A percentile compares a stretch with the other conserved stretches of the same genome.
Conservation (phyloP, 2,329 filamentous ascomycete species). For the Saccharata proteae region DNA sequence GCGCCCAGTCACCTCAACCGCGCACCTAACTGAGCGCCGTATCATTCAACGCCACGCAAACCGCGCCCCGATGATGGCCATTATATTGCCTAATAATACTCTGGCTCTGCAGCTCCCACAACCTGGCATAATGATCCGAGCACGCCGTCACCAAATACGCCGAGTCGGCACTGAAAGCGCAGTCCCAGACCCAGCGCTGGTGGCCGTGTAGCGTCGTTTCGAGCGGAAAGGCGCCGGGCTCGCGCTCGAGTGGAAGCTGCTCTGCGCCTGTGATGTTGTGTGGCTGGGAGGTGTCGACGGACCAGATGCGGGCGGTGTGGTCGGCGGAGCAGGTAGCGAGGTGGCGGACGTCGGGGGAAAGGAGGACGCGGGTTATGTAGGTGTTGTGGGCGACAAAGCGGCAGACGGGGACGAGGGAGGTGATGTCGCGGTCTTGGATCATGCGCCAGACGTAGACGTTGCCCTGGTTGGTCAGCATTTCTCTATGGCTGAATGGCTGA, state of each 20-base stretch:
- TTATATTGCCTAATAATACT: constrained; percentile 92
- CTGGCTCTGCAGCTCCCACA: constrained; percentile 82
- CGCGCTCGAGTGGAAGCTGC: constrained; percentile 22
- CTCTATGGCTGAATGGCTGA: too few relatives aligned
- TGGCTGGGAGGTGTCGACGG: constrained; percentile 48
- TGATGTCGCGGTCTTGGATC: constrained; percentile 69
- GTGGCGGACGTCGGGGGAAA: constrained; percentile 88
- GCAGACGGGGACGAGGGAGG: constrained; percentile 73
- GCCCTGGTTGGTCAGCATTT: constrained; percentile 44
- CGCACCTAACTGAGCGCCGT: too few relatives aligned
- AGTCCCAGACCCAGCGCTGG: constrained; percentile 97
- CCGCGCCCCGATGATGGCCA: constrained; percentile 80
- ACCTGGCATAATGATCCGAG: constrained; percentile 80
- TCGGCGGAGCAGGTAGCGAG: constrained; percentile 89
- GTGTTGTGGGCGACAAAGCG: constrained; percentile 85
- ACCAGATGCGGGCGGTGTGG: constrained; percentile 94
- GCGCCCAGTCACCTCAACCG: too few relatives aligned
- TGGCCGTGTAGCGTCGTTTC: constrained; percentile 82
- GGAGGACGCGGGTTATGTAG: constrained; percentile 82
- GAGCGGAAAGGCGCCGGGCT: constrained; percentile 55
- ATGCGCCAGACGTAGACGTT: constrained; percentile 97
- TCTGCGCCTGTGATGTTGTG: constrained; percentile 22
- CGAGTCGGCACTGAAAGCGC: constrained; percentile 84
- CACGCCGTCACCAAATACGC: constrained; percentile 90
- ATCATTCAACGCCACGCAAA: constrained; percentile 88